Base-by-base conservation (phyloP, 2,329 filamentous ascomycete species). In the Metarhizium sp. region DNA sequence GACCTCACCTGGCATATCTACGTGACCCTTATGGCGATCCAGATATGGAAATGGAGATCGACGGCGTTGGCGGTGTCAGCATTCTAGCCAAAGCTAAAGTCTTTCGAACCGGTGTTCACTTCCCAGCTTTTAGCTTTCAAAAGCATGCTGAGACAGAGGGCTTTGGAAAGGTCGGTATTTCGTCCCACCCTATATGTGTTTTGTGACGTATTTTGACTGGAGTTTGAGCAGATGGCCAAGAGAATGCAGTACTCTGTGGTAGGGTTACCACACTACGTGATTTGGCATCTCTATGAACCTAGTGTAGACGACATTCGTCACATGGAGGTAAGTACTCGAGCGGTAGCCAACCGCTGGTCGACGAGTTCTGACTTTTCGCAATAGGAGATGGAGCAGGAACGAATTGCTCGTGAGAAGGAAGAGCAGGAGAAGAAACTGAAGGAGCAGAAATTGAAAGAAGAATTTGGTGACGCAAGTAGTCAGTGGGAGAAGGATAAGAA, bases 241-340 rank as follows among this genome's bases (percentile, higher is more conserved):
- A 86, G 90, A 58, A 97, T 99, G 94, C 80, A 88, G 57, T 97
- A 90, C 67, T 96, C 92, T 0, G 94, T 99, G 18, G 88, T 99
- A 57, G 94, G 94, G 36, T 79, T 99, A 50, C 94, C 94, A 6
- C 94, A 99, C 69, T 99, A 99, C 71, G 96, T 91, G 1, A 96
- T 99, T 61, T 99, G 94, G 94, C 94, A 99, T 85, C 78, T 99
- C 66, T 99, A 99, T 75, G 94, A 99, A 72, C 94, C 94, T n/a
- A 96, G 90, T 65, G 89, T 96, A 16, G 94, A 99, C 66, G 94
- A 99, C 66, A 89, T 97, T 59, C 86, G 88, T 57, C 94, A 97
- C 67, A 99, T 99, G 94, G 92, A 92, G 76, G 84, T 85, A 70
- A 57, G 75, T 18, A 32, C 4, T 43, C 29, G 10, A 50, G 3